These are phyloP conservation scores for Boletus subparvulus DNA, from an alignment of 768 basidiomycete species.

Conservation along the genomic window DNA sequence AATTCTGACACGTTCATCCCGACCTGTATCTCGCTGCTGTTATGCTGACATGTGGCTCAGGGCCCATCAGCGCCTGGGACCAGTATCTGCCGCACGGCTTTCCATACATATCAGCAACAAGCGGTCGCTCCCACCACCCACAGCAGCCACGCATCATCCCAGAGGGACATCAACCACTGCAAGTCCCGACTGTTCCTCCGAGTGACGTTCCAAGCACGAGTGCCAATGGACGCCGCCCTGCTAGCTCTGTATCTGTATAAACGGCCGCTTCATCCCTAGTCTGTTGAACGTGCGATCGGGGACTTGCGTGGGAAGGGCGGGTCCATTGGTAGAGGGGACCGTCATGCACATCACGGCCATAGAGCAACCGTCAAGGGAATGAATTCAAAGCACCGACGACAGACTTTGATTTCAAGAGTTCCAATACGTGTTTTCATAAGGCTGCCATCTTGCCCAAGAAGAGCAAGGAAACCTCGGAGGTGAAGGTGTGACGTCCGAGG, in stretches of 20 bases:
- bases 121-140: slow-evolving; percentile 29
- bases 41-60: slow-evolving; percentile 31
- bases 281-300: slow-evolving; percentile 57
- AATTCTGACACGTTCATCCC: slow-evolving; percentile 39
- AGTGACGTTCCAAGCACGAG: slow-evolving; percentile 27
- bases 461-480: slow-evolving; percentile 30
- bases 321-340: slow-evolving; percentile 40
- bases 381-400: slow-evolving; percentile 62
- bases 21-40: not conserved
- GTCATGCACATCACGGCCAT: slow-evolving; percentile 33
- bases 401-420: slow-evolving; percentile 80
- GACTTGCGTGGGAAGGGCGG: slow-evolving; percentile 45
- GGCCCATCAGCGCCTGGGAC: slow-evolving; percentile 49
- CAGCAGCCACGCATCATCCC: slow-evolving; percentile 27
- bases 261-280: slow-evolving; percentile 75
- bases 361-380: slow-evolving; percentile 28
- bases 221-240: slow-evolving; percentile 32
- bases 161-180: slow-evolving; percentile 27
- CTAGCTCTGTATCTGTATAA: slow-evolving; percentile 49
- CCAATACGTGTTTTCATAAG: slow-evolving; percentile 83
- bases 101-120: slow-evolving; percentile 29
- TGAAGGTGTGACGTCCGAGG: slow-evolving; percentile 33
- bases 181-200: slow-evolving; percentile 19
- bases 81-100: slow-evolving; percentile 31
- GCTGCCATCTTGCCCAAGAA: slow-evolving; percentile 46